A percentile compares a stretch with the other conserved stretches of the same genome.
Evolutionary conservation across 352 stramenopile species (phyloP).

Genomic region (Phytophthora pseudosyringae): DNA sequence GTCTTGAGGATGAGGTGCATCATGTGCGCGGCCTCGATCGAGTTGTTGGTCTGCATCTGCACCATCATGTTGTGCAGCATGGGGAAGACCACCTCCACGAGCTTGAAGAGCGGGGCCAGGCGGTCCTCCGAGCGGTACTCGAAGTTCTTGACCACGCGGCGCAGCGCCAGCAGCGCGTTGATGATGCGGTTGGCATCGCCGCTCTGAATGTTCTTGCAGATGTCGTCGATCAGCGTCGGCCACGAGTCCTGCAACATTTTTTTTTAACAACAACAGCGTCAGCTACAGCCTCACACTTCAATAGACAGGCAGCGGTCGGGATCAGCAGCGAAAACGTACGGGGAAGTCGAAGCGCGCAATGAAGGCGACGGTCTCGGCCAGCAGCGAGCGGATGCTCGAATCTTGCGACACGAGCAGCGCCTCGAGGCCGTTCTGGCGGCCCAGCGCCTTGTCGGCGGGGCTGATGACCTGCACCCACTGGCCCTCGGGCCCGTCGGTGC

Average conservation of each 20-base stretch:
- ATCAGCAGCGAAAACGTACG: conserved; percentile 16
- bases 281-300: not conserved
- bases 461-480: conserved; percentile 75
- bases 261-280: not conserved
- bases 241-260: conserved; percentile 69
- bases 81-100: conserved; percentile 94
- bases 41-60: conserved; percentile 81
- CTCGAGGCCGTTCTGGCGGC: conserved; percentile 80
- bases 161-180: conserved; percentile 93
- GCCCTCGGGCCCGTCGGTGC: conserved; percentile 69
- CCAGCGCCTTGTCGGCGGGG: conserved; percentile 68
- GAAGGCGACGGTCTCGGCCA: conserved; percentile 95
- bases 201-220: conserved; percentile 91
- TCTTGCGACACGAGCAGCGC: conserved; percentile 53
- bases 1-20: conserved; percentile 97
- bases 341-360: conserved; percentile 97
- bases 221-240: conserved; percentile 91
- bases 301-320: too few species aligned
- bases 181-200: conserved; percentile 87
- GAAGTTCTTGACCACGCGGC: conserved; percentile 98
- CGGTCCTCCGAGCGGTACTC: conserved; percentile 96
- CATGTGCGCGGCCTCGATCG: conserved; percentile 94
- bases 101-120: conserved; percentile 90
- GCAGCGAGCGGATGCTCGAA: conserved; percentile 59
- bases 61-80: conserved; percentile 93